Base-by-base conservation (phyloP, 2,329 filamentous ascomycete genomes). In the Cladophialophora chaetospira region DNA sequence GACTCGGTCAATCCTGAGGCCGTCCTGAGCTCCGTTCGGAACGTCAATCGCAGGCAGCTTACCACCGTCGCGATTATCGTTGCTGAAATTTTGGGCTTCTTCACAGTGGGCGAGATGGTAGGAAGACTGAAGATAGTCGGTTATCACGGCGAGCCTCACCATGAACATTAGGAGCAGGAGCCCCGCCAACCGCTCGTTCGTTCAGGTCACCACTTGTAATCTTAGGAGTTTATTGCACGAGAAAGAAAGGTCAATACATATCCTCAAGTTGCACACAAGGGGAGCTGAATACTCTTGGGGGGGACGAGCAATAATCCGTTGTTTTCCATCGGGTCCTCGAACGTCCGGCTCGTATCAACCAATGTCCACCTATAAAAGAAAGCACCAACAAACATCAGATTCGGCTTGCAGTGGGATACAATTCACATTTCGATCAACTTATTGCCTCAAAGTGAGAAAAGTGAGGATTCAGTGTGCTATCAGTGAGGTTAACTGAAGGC, bases 81-180 rank as follows among this genome's bases (percentile, higher is more conserved):
- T 45, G 92, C 92, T 55, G 93, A 99, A 79, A 83, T 91, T 48
- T 77, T 99, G 66, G 94, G 94, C 61, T 99, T 99, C 84, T 99
- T 97, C 83, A 95, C 92, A 61, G 85, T 97, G 53, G 94, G 94
- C 65, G 92, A 97, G 83, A 97, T 99, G 75, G 86, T 99, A 69
- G 94, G 94, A 69, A 85, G 92, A 71, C 85, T 94, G 79, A 97
- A 99, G 88, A 75, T 99, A 67, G 82, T 99, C 68, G 94, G 94
- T 64, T 99, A 99, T 83, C 84, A 83, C 75, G 88, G 89, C 71
- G 84, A 89, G 72, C 71, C 73, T 63, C 74, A 74, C 62, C 81
- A 81, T 67, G 70, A 65, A 36, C 71, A 75, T 57, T 66, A 64
- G 57, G 53, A 48, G 40, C 45, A 29, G 35, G 10, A 25, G 17